Base-by-base conservation (phyloP, 768 basidiomycete species). In the Suillus cothurnatus region DNA sequence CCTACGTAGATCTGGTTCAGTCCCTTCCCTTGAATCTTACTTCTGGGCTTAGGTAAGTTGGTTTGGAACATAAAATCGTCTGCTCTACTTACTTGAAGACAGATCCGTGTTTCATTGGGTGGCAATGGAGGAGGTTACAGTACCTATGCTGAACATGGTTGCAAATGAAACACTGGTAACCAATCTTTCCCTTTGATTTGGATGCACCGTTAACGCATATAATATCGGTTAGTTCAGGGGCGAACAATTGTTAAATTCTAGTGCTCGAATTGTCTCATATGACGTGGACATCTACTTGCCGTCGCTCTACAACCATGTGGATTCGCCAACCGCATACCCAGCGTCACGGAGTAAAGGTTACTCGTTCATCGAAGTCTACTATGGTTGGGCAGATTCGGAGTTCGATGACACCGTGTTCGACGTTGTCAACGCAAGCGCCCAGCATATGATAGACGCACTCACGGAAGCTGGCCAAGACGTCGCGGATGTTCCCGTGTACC, bases 271-370 rank as follows among this genome's bases (percentile, higher is more conserved):
- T 31, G 3, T 70, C 38, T 70, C 69, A 14, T 74, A 73, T 15
- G 66, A 55, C 2, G 76, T 85, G 62, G 86, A 88, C 65, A 81
- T 83, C 6, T 86, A 86, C 80, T 76, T 83, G 0, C 72, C 81
- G 0, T 67, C 70, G 47, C 65, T 81, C 64, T 78, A 80, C 66
- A 68, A 76, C 1, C 81, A 82, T 64, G 79, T 72, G 26, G 52
- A 69, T 50, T 69, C 70, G 17, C 36, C 72, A 0, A 77, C 81
- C 17, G 85, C 85, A 1, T 86, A 80, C 69, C 84, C 85, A 17
- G 79, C 81, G 3, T 66, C 68, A 23, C 81, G 84, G 43, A 53
- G 8, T 17, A 19, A 3, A 23, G 36, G 34, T 36, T 57, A 57
- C 36, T 57, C 34, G 2, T 17, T 38, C 23, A 57, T 57, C 23